Percentiles rank a stretch among this genome's conserved stretches.
Evolutionary conservation across 345 rosid species (phyloP).

Genomic region (Litchi chinensis): DNA sequence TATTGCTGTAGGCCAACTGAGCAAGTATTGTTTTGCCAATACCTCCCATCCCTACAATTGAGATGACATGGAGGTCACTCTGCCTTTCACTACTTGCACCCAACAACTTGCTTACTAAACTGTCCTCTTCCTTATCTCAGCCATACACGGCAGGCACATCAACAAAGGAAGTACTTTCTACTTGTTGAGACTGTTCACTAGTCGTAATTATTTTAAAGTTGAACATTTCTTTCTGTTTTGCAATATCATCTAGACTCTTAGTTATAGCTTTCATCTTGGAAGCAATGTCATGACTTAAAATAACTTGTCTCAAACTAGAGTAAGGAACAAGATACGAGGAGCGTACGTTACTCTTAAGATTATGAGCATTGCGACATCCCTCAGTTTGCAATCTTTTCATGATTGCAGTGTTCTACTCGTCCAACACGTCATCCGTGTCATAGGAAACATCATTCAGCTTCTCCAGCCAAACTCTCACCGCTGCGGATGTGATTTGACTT

Average conservation of each 20-base stretch:
- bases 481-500: not conserved
- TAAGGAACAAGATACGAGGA: not conserved
- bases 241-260: not conserved
- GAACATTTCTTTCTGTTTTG: not conserved
- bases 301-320: not conserved
- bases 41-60: not conserved
- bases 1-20: not conserved
- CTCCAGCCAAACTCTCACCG: not conserved
- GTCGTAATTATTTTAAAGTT: not conserved
- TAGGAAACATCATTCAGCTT: slow-evolving; percentile 1
- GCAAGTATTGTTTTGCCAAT: not conserved
- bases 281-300: not conserved
- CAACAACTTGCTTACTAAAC: not conserved
- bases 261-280: not conserved
- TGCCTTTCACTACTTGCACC: not conserved
- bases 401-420: not conserved
- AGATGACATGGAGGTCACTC: not conserved
- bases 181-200: not conserved
- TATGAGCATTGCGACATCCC: not conserved
- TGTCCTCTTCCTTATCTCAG: not conserved
- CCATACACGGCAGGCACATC: not conserved
- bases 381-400: not conserved
- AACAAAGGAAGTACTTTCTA: not conserved
- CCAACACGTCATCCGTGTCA: slow-evolving; percentile 5
- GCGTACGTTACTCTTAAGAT: not conserved